These are phyloP conservation scores for Nannizziopsis arthrosporioides DNA, from an alignment of 2,329 filamentous ascomycete species.

Conservation along the genomic window DNA sequence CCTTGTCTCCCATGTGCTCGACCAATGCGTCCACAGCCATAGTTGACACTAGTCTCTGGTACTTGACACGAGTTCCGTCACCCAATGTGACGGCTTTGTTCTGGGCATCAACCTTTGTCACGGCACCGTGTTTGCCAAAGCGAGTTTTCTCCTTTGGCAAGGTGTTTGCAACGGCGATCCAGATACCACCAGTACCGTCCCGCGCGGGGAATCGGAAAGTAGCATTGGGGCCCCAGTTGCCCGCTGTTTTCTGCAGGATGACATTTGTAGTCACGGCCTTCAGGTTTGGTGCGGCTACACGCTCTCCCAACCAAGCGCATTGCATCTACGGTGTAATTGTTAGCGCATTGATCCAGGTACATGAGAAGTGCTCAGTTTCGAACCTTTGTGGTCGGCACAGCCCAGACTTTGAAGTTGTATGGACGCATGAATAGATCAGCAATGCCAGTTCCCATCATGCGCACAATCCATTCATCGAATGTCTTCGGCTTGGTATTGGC, in stretches of 20 bases:
- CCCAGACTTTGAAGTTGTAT: conserved; percentile 99
- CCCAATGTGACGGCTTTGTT: conserved; percentile 70
- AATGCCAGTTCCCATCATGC: conserved; percentile 79
- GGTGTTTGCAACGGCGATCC: conserved; percentile 92
- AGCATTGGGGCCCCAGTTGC: conserved; percentile 95
- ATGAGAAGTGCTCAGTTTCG: conserved; percentile 18
- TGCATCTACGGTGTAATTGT: conserved; percentile 60
- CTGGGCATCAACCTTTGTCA: conserved; percentile 75
- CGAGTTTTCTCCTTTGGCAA: conserved; percentile 82
- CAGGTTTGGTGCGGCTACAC: conserved; percentile 90
- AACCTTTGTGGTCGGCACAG: conserved; percentile 93
- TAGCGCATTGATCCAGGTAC: not conserved
- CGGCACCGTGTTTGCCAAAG: conserved; percentile 73
- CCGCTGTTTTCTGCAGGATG: conserved; percentile 88
- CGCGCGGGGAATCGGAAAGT: conserved; percentile 96
- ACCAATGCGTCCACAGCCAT: conserved; percentile 89
- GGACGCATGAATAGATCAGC: conserved; percentile 97
- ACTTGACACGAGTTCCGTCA: conserved; percentile 79
- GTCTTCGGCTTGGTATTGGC: conserved; percentile 87
- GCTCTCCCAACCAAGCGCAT: conserved; percentile 96
- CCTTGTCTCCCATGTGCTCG: conserved; percentile 75
- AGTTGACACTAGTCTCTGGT: conserved; percentile 86
- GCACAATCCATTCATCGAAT: conserved; percentile 97
- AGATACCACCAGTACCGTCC: conserved; percentile 95
- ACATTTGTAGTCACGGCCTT: conserved; percentile 91